Evolutionary conservation across 768 basidiomycete species (phyloP), one percentile per base, ranked within the genome.

Genomic region (Ramaria rubella): DNA sequence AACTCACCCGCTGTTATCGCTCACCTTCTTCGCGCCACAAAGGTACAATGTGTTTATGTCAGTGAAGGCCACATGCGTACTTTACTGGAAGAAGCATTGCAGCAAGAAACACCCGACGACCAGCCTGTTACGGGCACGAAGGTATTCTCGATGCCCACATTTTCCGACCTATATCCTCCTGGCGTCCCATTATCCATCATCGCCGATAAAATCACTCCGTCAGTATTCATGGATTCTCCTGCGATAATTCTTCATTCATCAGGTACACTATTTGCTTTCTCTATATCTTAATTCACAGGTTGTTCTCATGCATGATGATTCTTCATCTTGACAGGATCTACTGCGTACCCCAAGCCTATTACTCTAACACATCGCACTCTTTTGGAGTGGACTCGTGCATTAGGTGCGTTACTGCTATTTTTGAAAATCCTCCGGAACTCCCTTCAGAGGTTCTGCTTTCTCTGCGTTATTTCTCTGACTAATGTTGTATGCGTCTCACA

Each of bases 1-100:
- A 72, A 72, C 59, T 71, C 74, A 9, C 64, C 62, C 40, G 59
- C 57, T 15, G 73, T 70, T 1, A 60, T 76, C 7, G 67, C 65
- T 0, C 71, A 75, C 60, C 63, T 76, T 5, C 59, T 75, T 15
- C 36, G 43, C 17, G 53, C 59, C 44, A 68, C 61, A 8, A 57
- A 59, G 2, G 59, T 60, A 4, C 60, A 51, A 0, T 65, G 68
- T n/a, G 17, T 70, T 12, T 59, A 67, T 38, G 64, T 63, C 21
- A 60, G 61, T 31, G 40, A 51, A 6, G 66, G 67, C 3, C 44
- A 60, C 3, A 64, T 64, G 56, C 61, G 64, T 49, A 59, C 59
- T 8, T 33, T 68, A n/a, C 52, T 60, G 1, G 34, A 57, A 17
- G 60, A 62, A 23, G 65, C 61, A 5, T 29, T 58, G 23, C n/a